Base-by-base conservation (phyloP, 495 filamentous ascomycete species). In the Talaromyces proteolyticus region DNA sequence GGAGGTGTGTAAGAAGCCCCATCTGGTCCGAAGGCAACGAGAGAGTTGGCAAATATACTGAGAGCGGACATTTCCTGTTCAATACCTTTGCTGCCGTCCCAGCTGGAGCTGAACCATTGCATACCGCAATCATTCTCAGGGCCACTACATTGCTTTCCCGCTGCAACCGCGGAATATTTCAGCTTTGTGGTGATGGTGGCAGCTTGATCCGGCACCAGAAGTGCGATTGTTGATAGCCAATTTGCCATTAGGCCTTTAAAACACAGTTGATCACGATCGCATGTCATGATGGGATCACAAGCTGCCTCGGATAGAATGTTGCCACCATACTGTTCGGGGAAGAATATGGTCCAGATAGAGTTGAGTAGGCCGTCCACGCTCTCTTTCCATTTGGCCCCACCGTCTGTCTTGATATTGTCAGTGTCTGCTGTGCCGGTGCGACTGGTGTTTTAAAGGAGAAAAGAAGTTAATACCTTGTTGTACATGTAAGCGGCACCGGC, bases 401-500 rank as follows among this genome's bases (percentile, higher is more conserved):
- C 68, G 39, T 67, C 69, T 46, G 64, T 76, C 73, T 67, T 62
- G 55, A 52, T 6, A 36, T 6, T n/a, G 53, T 58, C 40, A 62
- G 51, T 50, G 19, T 36, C 23, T 23, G 11, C 20, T 40, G 12
- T 7, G 24, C 46, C 23, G 18, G 8, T 34, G 14, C 8, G 29
- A 34, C 29, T 10, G 14, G 14, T 34, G 14, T 10, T 34, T 14
- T 10, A 34, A 34, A 34, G 29, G 14, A 2, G 14, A 36, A 6
- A 17, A 4, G 4, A n/a, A 26, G 14, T 17, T 18, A 20, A 47
- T 68, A 81, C 79, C 52, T 80, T 60, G 59, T 91, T 89, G 70
- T 85, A 87, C 86, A 92, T 89, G 58, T 81, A 79, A 16, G 85
- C 85, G 4, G 85, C 78, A 11, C 89, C 89, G 49, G 79, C 79